Base-by-base conservation (phyloP, 345 rosid species). In the Corymbia maculata region DNA sequence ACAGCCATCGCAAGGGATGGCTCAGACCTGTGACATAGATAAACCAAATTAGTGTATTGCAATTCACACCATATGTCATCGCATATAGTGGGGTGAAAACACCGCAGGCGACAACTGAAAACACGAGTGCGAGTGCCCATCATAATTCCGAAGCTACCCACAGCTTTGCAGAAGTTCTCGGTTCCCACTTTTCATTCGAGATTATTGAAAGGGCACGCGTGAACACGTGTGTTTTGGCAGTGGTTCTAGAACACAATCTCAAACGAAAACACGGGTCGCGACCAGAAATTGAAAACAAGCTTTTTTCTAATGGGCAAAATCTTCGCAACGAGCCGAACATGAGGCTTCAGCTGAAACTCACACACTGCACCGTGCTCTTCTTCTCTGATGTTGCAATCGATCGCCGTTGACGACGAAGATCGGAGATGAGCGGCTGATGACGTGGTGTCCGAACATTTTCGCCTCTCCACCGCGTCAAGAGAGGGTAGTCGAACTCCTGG, bases 1-100 rank as follows among this genome's bases (percentile, higher is more conserved):
- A 92, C 90, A 89, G 95, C 95, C 97, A 95, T 95, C 85, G 92
- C 42, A 26, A 49, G 19, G 28, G 84, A 24, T 22, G 24, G 49
- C 49, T 42, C 28, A 44, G 21, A 75, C 49, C 82, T 75, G 26
- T 19, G 13, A 11, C 13, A 30, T 21, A 32, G 80, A 70, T 16
- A 36, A 36, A 42, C 49, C 36, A 36, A 44, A 17, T 75, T 22
- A 75, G 49, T 12, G 49, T 5, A 75, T 44, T 22, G 19, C 82
- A 75, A 68, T 68, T 32, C 79, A 68, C 21, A 19, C 44, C 79
- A 68, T 2, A 32, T 19, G 1, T 16, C 21, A 36, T 36, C 42
- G 42, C 42, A 36, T 36, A 36, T 36, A 36, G 42, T 36, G 42
- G 42, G 42, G 42, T 36, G 42, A 36, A 36, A 36, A 36, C 42